Conservation (phyloP, 768 basidiomycete species). For the Phylloporus sp. region DNA sequence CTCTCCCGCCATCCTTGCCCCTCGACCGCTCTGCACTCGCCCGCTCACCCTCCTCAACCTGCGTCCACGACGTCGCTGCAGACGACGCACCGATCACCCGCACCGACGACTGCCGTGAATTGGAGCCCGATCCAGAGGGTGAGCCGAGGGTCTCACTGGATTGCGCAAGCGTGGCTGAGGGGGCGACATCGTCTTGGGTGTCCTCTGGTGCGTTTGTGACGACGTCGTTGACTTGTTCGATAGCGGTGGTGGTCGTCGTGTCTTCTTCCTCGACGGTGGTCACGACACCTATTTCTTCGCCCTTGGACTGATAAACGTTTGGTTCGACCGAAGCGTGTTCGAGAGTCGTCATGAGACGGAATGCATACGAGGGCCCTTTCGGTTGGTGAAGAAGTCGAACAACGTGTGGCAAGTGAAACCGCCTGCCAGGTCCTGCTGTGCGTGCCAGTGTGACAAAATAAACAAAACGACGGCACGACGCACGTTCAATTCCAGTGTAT, state of each 20-base stretch:
- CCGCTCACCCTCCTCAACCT: conserved; percentile 5
- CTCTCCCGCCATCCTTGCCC: not conserved
- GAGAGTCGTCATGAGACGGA: conserved; percentile 25
- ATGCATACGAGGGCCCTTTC: conserved; percentile 14
- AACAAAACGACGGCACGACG: not conserved
- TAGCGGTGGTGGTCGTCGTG: not conserved
- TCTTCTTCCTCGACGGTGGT: conserved; percentile 13
- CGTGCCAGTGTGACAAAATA: not conserved
- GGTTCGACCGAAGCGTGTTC: conserved; percentile 22
- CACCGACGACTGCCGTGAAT: conserved; percentile 13
- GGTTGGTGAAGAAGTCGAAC: not conserved
- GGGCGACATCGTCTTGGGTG: not conserved
- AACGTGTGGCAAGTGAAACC: not conserved
- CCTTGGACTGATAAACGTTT: not conserved
- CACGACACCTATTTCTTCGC: conserved; percentile 7
- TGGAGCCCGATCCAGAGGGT: conserved; percentile 7
- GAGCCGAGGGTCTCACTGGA: not conserved
- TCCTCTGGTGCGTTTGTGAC: not conserved
- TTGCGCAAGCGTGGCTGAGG: not conserved
- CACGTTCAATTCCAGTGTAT: not conserved
- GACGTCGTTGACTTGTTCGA: not conserved
- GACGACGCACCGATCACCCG: conserved; percentile 22
- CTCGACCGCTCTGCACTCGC: not conserved
- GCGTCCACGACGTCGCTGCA: conserved; percentile 28
- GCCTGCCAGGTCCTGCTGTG: not conserved